Percentiles rank a stretch among this genome's conserved stretches.
phyloP scores from a whole-genome alignment of 78 protist genomes.

The Diacronema lutheri region DNA sequence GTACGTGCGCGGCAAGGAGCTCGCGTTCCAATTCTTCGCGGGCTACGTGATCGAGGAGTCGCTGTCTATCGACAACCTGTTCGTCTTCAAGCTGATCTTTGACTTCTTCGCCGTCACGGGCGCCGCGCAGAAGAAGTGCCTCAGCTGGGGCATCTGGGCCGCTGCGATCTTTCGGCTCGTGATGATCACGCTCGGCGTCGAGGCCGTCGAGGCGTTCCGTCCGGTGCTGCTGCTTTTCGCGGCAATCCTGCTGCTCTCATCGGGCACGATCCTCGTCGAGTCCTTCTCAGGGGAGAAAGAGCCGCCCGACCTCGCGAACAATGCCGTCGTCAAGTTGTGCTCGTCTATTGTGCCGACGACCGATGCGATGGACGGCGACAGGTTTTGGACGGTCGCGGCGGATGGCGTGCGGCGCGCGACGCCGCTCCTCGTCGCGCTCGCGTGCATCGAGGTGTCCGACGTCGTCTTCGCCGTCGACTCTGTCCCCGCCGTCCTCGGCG shows the following conservation, averaged over 20 bases:
- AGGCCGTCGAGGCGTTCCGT: background rate
- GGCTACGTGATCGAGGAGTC: no score
- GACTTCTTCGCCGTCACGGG: background rate
- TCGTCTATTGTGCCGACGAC: background rate
- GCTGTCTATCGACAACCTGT: constrained; percentile 17
- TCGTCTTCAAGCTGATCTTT: constrained; percentile 30
- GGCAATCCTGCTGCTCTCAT: constrained; percentile 1
- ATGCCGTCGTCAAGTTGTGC: background rate
- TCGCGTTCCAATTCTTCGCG: no score
- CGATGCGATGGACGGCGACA: background rate
- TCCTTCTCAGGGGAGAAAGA: background rate
- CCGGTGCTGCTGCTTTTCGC: constrained; percentile 8
- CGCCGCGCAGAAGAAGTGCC: background rate
- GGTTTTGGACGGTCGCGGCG: background rate
- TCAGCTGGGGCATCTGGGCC: background rate
- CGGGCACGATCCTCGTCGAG: background rate
- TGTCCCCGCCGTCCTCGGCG: constrained; percentile 10
- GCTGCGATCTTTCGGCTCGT: background rate
- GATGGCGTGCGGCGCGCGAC: background rate
- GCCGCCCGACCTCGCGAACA: constrained; percentile 3
- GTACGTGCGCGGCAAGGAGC: no score
- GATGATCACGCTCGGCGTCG: background rate
- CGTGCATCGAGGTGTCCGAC: constrained; percentile 25
- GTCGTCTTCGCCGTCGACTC: constrained; percentile 38
- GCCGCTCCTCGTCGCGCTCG: constrained; percentile 18